A percentile compares a stretch with the other conserved stretches of the same genome.
Conservation (phyloP, 768 basidiomycete genomes). For the Kondoa subrosea region DNA sequence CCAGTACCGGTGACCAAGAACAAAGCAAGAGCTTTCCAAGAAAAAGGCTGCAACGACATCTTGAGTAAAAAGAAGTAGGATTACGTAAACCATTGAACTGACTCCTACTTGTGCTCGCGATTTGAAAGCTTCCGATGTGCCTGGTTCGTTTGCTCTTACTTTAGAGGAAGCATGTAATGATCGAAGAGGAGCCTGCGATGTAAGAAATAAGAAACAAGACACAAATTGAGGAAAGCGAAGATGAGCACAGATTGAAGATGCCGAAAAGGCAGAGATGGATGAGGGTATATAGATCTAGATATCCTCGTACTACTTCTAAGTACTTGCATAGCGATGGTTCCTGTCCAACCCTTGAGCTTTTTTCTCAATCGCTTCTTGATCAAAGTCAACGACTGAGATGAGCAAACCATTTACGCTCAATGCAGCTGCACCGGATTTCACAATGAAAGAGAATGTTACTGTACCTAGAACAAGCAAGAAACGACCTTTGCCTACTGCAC, state of each 20-base stretch:
- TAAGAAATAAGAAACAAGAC: neutral
- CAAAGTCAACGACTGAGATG: neutral
- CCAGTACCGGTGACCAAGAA: constrained; percentile 70
- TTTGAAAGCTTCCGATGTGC: constrained; percentile 3
- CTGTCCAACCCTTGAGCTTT: neutral
- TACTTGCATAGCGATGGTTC: neutral
- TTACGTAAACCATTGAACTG: neutral
- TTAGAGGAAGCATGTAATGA: neutral
- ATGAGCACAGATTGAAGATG: neutral
- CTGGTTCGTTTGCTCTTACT: neutral
- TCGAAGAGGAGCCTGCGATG: neutral
- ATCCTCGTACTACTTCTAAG: neutral
- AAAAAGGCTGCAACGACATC: constrained; percentile 54
- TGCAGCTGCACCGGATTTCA: neutral
- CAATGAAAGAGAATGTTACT: neutral
- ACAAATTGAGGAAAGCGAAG: neutral
- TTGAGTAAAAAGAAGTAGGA: neutral
- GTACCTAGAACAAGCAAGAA: neutral
- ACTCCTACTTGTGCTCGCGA: neutral
- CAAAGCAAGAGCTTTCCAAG: constrained; percentile 61
- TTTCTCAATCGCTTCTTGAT: too few species aligned
- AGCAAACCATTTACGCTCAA: neutral
- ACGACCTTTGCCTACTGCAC: neutral
- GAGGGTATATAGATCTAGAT: neutral
- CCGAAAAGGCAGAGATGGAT: neutral